phyloP scores from a whole-genome alignment of 2,329 filamentous ascomycete genomes.

The Neonectria coccinea region DNA sequence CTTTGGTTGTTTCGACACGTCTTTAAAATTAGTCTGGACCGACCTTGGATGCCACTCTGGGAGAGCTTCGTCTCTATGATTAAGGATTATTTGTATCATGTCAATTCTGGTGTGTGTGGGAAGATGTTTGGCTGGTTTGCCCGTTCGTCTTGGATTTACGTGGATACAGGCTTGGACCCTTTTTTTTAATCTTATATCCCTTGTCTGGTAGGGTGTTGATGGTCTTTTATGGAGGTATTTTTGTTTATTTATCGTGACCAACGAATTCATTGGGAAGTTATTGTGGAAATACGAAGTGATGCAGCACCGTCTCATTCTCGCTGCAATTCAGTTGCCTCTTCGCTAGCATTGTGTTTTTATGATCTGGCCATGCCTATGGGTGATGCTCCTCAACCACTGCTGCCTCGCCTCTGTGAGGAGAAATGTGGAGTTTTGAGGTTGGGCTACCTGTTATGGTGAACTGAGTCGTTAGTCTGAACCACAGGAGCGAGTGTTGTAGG shows the following conservation, averaged over 20 bases:
- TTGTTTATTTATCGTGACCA: background rate
- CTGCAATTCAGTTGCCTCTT: background rate
- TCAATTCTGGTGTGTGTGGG: background rate
- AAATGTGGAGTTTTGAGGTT: background rate
- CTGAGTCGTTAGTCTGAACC: too few relatives aligned
- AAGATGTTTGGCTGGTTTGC: background rate
- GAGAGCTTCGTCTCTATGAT: background rate
- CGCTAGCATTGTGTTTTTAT: background rate
- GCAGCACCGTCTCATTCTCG: background rate
- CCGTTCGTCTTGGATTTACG: background rate
- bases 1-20: background rate
- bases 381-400: conserved; percentile 1
- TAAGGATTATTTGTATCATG: conserved; percentile 1
- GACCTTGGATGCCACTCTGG: background rate
- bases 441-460: too few relatives aligned
- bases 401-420: background rate
- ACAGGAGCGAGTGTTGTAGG: too few relatives aligned
- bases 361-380: background rate
- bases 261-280: conserved; percentile 1
- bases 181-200: background rate
- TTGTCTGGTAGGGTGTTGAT: background rate
- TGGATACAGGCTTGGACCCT: background rate
- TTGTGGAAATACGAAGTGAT: background rate
- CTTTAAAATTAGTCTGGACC: background rate
- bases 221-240: background rate